These are phyloP conservation scores for Pseudocercospora eumusae DNA, from an alignment of 2,329 filamentous ascomycete genomes.

Conservation along the genomic window DNA sequence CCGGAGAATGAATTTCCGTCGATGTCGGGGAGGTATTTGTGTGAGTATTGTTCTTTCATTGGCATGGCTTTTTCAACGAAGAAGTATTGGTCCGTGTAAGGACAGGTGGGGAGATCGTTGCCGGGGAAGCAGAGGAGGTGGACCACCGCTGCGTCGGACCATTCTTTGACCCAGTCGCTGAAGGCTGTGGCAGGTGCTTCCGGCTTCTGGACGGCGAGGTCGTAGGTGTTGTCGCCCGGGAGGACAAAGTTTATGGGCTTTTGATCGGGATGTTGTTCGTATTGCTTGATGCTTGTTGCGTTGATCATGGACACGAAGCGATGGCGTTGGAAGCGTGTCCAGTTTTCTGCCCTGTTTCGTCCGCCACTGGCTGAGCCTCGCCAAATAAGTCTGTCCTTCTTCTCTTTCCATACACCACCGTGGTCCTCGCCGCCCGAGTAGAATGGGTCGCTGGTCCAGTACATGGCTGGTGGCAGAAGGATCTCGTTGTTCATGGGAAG, in stretches of 20 bases:
- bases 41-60: slow-evolving; percentile 47
- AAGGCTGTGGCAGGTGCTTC: slow-evolving; percentile 30
- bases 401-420: slow-evolving; percentile 46
- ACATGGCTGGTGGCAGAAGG: slow-evolving; percentile 53
- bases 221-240: slow-evolving; percentile 42
- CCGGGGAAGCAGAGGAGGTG: slow-evolving; percentile 50
- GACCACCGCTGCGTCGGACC: slow-evolving; percentile 48
- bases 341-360: slow-evolving; percentile 56
- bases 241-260: slow-evolving; percentile 45
- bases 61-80: slow-evolving; percentile 35
- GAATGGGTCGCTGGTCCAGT: slow-evolving; percentile 49
- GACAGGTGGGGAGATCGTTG: slow-evolving; percentile 43
- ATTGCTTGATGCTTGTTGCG: slow-evolving; percentile 56
- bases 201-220: slow-evolving; percentile 36
- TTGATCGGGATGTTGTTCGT: slow-evolving; percentile 46
- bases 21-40: slow-evolving; percentile 72
- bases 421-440: slow-evolving; percentile 47
- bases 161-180: slow-evolving; percentile 44
- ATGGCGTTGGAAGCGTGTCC: slow-evolving; percentile 73
- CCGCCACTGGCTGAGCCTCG: slow-evolving; percentile 53
- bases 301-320: slow-evolving; percentile 75
- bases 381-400: slow-evolving; percentile 49
- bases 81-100: slow-evolving; percentile 50
- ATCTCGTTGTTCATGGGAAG: slow-evolving; percentile 56
- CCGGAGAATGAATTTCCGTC: slow-evolving; percentile 61